Evolutionary conservation across 768 basidiomycete genomes (phyloP).

Genomic region (Nidularia pulvinata): DNA sequence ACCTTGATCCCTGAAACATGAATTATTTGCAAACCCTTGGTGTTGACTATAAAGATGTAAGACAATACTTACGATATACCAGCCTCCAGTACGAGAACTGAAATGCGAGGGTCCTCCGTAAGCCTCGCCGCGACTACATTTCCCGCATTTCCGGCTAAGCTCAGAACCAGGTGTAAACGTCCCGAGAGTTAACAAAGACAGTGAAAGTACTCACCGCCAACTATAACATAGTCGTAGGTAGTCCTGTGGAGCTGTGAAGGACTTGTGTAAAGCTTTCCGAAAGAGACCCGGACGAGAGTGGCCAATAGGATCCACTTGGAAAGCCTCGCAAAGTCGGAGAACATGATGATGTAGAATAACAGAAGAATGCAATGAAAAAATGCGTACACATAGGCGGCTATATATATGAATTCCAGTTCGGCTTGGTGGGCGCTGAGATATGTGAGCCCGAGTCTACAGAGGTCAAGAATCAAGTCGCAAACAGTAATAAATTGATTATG

Average conservation of each 20-base stretch:
- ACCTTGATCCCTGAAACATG: not conserved
- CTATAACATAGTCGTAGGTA: not conserved
- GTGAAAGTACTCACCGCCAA: not conserved
- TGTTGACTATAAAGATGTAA: not conserved
- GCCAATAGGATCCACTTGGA: too few relatives aligned
- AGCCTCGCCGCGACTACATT: slow-evolving; percentile 15
- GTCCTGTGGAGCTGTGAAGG: not conserved
- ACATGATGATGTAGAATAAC: too few relatives aligned
- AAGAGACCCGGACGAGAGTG: too few relatives aligned
- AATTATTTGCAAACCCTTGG: not conserved
- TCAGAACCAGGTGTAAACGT: not conserved
- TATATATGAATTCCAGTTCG: too few relatives aligned
- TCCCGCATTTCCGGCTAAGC: slow-evolving; percentile 14
- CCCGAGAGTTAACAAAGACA: not conserved
- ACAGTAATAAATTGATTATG: too few relatives aligned
- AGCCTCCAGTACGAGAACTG: slow-evolving; percentile 16
- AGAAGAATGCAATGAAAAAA: too few relatives aligned
- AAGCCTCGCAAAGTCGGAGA: too few relatives aligned
- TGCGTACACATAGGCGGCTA: too few relatives aligned
- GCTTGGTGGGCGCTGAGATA: too few relatives aligned
- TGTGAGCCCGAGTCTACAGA: too few relatives aligned
- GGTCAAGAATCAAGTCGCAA: too few relatives aligned
- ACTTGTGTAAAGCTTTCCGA: too few relatives aligned
- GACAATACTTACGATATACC: slow-evolving; percentile 7
- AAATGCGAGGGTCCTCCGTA: slow-evolving; percentile 9